Conservation (phyloP, 129 eudicot species). For the Centaurea solstitialis region DNA sequence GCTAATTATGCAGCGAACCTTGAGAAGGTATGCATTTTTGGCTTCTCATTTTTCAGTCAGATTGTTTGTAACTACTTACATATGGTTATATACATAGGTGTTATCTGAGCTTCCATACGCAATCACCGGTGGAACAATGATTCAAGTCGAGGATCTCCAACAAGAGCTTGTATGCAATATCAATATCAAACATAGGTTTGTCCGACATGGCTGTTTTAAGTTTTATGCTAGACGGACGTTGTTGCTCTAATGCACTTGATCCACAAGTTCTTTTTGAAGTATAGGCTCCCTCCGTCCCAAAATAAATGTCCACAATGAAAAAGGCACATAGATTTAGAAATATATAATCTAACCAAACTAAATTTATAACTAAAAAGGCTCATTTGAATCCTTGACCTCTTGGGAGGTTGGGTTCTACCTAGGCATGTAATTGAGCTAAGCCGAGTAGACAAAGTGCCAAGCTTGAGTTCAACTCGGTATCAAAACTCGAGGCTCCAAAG, state of each 20-base stretch:
- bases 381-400: background rate
- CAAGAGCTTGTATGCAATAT: slow-evolving; percentile 91
- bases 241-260: background rate
- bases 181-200: slow-evolving; percentile 91
- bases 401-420: background rate
- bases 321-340: background rate
- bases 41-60: background rate
- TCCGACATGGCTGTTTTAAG: slow-evolving; percentile 1
- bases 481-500: too few relatives aligned
- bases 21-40: slow-evolving; percentile 60
- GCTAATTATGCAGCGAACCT: slow-evolving; percentile 86
- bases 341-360: background rate
- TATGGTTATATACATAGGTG: slow-evolving; percentile 43
- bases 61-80: background rate
- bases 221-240: background rate
- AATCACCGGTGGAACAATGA: slow-evolving; percentile 75
- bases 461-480: too few relatives aligned
- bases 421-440: too few relatives aligned
- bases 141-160: slow-evolving; percentile 89
- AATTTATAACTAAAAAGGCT: background rate
- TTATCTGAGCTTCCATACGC: slow-evolving; percentile 85
- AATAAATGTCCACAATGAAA: background rate
- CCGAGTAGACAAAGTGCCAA: too few relatives aligned
- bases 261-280: background rate
- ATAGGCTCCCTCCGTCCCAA: background rate